Base-by-base conservation (phyloP, 129 eudicot genomes). In the Ambrosia artemisiifolia region DNA sequence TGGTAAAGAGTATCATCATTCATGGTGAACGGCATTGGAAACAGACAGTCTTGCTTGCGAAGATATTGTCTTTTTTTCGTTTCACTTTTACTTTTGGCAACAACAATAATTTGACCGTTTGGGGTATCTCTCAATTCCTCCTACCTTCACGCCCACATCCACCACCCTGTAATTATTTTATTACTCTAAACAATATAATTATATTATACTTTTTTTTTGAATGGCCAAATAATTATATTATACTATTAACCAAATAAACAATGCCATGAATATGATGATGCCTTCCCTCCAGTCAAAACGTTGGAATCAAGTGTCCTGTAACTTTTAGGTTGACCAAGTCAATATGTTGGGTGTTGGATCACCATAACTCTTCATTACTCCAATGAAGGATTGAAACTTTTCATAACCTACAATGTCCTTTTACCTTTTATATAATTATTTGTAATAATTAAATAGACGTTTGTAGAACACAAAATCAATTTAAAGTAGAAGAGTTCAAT, bases 61-160 rank as follows among this genome's bases (percentile, higher is more conserved):
- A 73, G 70, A 73, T 46, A 48, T 73, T 73, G 70, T 50, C 32
- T 20, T 16, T 20, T 10, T 24, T 56, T 13, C 9, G 28, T 49
- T 32, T 71, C 12, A 63, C 70, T 73, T 74, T 74, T 50, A 63
- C 64, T 74, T 69, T 69, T 19, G 65, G 49, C 71, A 77, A 77
- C 81, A 40, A 77, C 76, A 60, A 77, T 77, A 46, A 77, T 77
- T 77, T 69, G 81, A 77, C 81, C 81, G 71, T 69, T 69, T 46
- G 34, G 70, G 71, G 65, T 49, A 65, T 73, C 67, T 67, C 63
- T 69, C 75, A 47, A 46, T 76, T 76, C 80, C 75, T 76, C 80
- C 75, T 60, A 76, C 36, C 75, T 76, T 76, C 75, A 76, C 69
- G 80, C 70, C 13, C 80, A 76, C 63, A 61, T 71, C 50, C 35